phyloP scores from a whole-genome alignment of 2,329 filamentous ascomycete genomes.

The Setomelanomma holmii region DNA sequence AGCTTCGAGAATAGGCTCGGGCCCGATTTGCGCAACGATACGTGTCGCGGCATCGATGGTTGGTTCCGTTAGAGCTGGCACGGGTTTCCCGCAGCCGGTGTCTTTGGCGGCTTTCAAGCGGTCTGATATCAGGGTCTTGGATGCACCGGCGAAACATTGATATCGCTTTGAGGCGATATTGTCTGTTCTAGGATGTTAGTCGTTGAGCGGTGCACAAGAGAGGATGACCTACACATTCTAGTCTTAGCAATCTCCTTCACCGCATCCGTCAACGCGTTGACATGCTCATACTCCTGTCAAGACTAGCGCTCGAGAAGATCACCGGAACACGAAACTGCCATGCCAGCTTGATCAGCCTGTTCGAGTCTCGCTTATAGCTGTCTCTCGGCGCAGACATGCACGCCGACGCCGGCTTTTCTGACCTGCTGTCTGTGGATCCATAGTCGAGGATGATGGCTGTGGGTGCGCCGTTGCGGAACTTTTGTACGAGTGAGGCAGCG shows the following conservation, averaged over 20 bases:
- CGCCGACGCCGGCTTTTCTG: conserved; percentile 31
- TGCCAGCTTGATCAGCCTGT: conserved; percentile 19
- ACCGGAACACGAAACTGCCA: conserved; percentile 20
- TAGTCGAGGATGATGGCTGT: conserved; percentile 35
- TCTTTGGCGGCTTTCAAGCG: conserved; percentile 12
- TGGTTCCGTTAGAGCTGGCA: conserved; percentile 48
- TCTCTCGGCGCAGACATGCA: conserved; percentile 20
- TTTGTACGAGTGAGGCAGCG: conserved; percentile 9
- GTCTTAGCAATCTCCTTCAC: conserved; percentile 19
- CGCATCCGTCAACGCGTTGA: conserved; percentile 21
- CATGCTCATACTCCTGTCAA: conserved; percentile 33
- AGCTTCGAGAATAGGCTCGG: conserved; percentile 54
- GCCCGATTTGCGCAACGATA: conserved; percentile 57
- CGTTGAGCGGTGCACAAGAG: too few species aligned
- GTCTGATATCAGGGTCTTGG: conserved; percentile 17
- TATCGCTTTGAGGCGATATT: conserved; percentile 24
- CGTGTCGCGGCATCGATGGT: conserved; percentile 49
- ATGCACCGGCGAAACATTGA: conserved; percentile 39
- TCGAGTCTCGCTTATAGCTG: conserved; percentile 27
- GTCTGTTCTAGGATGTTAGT: too few species aligned
- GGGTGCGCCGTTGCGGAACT: conserved; percentile 14
- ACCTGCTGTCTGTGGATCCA: conserved; percentile 33
- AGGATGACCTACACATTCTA: too few species aligned
- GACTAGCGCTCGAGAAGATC: conserved; percentile 29
- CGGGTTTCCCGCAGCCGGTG: conserved; percentile 48